These are phyloP conservation scores for Cytospora chrysosperma DNA, from an alignment of 2,329 filamentous ascomycete genomes.

Conservation along the genomic window DNA sequence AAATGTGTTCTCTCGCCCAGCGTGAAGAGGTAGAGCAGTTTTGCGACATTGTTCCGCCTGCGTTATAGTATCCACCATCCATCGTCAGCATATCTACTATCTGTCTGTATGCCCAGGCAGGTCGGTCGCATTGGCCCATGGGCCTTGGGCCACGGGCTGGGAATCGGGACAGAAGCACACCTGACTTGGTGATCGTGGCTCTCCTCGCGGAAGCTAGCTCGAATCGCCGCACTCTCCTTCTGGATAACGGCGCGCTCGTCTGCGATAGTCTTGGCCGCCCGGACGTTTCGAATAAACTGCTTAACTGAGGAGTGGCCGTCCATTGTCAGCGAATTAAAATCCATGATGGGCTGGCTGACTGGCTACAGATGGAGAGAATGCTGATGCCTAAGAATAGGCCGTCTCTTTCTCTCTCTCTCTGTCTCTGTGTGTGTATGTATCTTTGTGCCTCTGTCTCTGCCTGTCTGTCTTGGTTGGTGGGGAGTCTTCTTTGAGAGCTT, in stretches of 20 bases:
- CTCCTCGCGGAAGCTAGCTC: constrained; percentile 96
- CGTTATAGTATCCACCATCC: constrained; percentile 25
- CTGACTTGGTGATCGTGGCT: constrained; percentile 87
- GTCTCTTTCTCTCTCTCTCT: background rate
- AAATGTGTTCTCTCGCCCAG: constrained; percentile 97
- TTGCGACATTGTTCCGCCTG: constrained; percentile 98
- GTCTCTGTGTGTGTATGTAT: background rate
- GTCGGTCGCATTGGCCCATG: constrained; percentile 1
- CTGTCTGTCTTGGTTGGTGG: constrained; percentile 1
- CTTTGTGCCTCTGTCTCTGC: background rate
- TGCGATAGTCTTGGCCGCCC: constrained; percentile 97
- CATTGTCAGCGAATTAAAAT: constrained; percentile 22
- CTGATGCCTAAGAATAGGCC: background rate
- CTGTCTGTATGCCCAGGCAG: background rate
- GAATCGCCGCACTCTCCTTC: constrained; percentile 96
- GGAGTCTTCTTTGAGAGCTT: constrained; percentile 25
- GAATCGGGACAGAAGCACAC: constrained; percentile 47
- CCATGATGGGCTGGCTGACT: no score
- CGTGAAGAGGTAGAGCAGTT: constrained; percentile 96
- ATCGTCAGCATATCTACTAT: constrained; percentile 4
- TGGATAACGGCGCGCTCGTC: constrained; percentile 98
- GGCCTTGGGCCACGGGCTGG: background rate
- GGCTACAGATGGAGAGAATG: background rate
- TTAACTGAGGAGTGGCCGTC: constrained; percentile 65
- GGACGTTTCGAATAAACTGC: constrained; percentile 99